These are phyloP conservation scores for Aspergillus cavernicola DNA, from an alignment of 495 filamentous ascomycete species.

Conservation along the genomic window DNA sequence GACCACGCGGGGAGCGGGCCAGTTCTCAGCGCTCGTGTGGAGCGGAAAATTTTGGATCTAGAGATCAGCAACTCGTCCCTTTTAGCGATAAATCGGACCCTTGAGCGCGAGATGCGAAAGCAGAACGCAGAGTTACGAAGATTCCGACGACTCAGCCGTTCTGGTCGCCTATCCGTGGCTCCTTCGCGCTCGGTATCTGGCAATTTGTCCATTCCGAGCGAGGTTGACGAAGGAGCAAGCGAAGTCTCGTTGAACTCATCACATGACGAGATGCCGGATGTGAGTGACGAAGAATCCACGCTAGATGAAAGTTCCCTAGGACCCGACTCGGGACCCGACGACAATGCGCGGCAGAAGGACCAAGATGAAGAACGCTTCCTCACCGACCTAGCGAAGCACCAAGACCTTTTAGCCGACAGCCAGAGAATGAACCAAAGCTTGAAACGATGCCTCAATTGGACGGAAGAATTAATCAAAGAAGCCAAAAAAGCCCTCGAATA, in stretches of 20 bases:
- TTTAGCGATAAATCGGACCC: slow-evolving; percentile 90
- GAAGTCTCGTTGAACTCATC: slow-evolving; percentile 35
- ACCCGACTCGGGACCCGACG: slow-evolving; percentile 35
- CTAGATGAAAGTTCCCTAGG: slow-evolving; percentile 31
- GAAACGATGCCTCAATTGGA: slow-evolving; percentile 79
- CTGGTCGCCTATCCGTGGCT: slow-evolving; percentile 63
- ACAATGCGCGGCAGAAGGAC: slow-evolving; percentile 39
- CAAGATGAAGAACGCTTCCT: slow-evolving; percentile 73
- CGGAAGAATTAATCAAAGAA: slow-evolving; percentile 84
- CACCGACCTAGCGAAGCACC: slow-evolving; percentile 83
- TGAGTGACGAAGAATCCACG: slow-evolving; percentile 43
- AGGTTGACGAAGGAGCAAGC: slow-evolving; percentile 34
- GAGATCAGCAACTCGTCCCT: slow-evolving; percentile 97
- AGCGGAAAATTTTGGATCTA: slow-evolving; percentile 94
- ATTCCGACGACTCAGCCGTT: slow-evolving; percentile 74
- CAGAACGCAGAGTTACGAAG: slow-evolving; percentile 85
- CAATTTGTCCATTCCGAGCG: slow-evolving; percentile 33
- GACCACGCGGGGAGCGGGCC: slow-evolving; percentile 51
- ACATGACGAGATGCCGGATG: slow-evolving; percentile 40
- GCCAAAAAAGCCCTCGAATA: slow-evolving; percentile 84
- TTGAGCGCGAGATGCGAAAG: slow-evolving; percentile 87
- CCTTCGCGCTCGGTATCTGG: slow-evolving; percentile 45
- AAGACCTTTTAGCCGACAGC: slow-evolving; percentile 78
- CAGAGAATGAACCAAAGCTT: slow-evolving; percentile 93
- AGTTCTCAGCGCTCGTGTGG: slow-evolving; percentile 79